Conservation (phyloP, 2,329 filamentous ascomycete genomes). For the Arthrobotrys entomopaga region DNA sequence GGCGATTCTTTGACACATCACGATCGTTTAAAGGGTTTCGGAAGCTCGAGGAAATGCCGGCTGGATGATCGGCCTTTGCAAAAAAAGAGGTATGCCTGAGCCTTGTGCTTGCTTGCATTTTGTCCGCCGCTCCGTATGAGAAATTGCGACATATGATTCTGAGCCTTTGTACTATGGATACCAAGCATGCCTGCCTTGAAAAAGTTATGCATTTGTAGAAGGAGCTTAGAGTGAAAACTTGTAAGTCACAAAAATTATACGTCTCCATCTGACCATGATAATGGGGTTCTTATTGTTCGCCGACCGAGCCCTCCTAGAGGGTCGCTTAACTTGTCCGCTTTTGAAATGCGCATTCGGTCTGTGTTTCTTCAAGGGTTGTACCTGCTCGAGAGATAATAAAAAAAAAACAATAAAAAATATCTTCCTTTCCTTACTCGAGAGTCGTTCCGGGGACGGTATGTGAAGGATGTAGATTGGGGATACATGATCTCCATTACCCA, state of each 20-base stretch:
- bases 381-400: slow-evolving; percentile 43
- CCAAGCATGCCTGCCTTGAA: slow-evolving; percentile 19
- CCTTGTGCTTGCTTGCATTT: slow-evolving; percentile 29
- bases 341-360: slow-evolving; percentile 47
- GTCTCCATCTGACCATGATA: slow-evolving; percentile 37
- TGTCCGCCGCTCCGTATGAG: slow-evolving; percentile 11
- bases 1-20: slow-evolving; percentile 44
- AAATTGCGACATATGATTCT: slow-evolving; percentile 51
- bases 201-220: slow-evolving; percentile 43
- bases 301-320: slow-evolving; percentile 30
- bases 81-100: slow-evolving; percentile 29
- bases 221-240: slow-evolving; percentile 36
- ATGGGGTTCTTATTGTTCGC: slow-evolving; percentile 43
- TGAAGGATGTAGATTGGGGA: slow-evolving; percentile 37
- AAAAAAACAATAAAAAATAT: too few relatives aligned
- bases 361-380: slow-evolving; percentile 52
- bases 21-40: slow-evolving; percentile 24
- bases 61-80: slow-evolving; percentile 42
- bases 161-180: slow-evolving; percentile 23
- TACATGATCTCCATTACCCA: slow-evolving; percentile 20
- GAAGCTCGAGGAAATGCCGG: slow-evolving; percentile 51
- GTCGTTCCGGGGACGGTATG: not conserved
- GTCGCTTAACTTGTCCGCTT: slow-evolving; percentile 53
- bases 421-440: slow-evolving; percentile 16
- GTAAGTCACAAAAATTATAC: not conserved